phyloP scores from a whole-genome alignment of 805 yeast species.

The Naumovozyma castellii region DNA sequence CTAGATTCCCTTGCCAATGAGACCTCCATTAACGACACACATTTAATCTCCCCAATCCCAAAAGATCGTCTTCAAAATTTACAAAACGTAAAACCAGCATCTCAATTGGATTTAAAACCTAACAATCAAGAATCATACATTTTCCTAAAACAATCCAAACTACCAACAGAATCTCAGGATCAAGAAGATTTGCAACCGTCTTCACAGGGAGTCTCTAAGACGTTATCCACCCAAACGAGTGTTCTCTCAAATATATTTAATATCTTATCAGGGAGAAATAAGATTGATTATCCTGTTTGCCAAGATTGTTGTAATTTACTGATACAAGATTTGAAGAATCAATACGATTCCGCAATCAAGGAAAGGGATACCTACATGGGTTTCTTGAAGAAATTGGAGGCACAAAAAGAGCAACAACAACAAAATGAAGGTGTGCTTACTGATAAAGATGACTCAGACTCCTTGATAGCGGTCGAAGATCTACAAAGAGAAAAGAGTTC shows the following conservation, averaged over 20 bases:
- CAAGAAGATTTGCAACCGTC: conserved; percentile 3
- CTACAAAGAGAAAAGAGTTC: background rate
- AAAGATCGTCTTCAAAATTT: conserved; percentile 16
- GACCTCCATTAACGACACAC: conserved; percentile 3
- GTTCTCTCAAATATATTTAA: conserved; percentile 60
- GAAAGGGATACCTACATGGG: conserved; percentile 73
- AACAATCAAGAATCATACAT: conserved; percentile 20
- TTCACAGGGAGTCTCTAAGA: conserved; percentile 15
- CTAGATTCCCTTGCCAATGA: conserved; percentile 12
- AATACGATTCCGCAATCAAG: conserved; percentile 60
- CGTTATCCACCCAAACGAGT: conserved; percentile 41
- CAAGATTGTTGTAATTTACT: conserved; percentile 69
- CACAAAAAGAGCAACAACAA: conserved; percentile 42
- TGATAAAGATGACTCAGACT: conserved; percentile 3
- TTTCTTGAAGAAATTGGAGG: conserved; percentile 61
- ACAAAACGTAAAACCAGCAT: conserved; percentile 12
- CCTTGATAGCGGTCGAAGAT: background rate
- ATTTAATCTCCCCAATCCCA: conserved; percentile 12
- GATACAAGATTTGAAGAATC: conserved; percentile 52
- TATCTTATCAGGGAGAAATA: conserved; percentile 59
- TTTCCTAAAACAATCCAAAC: conserved; percentile 13
- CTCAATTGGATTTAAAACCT: conserved; percentile 21
- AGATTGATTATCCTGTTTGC: conserved; percentile 81
- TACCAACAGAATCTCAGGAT: conserved; percentile 6
- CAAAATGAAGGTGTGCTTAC: conserved; percentile 22